Evolutionary conservation across 805 yeast genomes (phyloP).

Genomic region (Zygoascus tannicola): DNA sequence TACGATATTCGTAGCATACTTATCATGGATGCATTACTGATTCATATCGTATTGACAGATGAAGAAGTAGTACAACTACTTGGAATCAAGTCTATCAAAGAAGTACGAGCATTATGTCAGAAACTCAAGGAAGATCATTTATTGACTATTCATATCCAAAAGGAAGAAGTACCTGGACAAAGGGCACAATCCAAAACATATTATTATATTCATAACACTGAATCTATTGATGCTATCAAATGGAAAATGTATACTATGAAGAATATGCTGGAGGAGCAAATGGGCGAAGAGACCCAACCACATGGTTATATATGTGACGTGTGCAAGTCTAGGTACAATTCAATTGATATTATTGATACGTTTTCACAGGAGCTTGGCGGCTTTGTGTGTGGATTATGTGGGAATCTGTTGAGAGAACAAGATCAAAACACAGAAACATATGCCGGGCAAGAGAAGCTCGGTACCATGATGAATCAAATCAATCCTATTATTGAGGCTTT

Average conservation of each 20-base stretch:
- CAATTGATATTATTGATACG: slow-evolving; percentile 78
- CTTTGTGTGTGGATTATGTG: slow-evolving; percentile 80
- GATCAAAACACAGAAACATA: slow-evolving; percentile 77
- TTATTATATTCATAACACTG: slow-evolving; percentile 80
- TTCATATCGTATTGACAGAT: slow-evolving; percentile 85
- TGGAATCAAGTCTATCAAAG: slow-evolving; percentile 71
- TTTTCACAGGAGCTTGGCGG: slow-evolving; percentile 70
- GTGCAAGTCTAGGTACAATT: slow-evolving; percentile 72
- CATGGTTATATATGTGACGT: slow-evolving; percentile 89
- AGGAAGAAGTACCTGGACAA: slow-evolving; percentile 50
- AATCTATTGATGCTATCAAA: slow-evolving; percentile 89
- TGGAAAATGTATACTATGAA: slow-evolving; percentile 93
- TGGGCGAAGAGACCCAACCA: slow-evolving; percentile 77
- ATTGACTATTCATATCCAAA: slow-evolving; percentile 41
- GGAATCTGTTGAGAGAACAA: slow-evolving; percentile 70
- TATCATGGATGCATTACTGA: slow-evolving; percentile 75
- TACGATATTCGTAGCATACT: slow-evolving; percentile 77
- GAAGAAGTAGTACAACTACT: slow-evolving; percentile 78
- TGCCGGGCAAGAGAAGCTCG: slow-evolving; percentile 71
- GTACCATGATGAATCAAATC: slow-evolving; percentile 77
- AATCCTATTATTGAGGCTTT: slow-evolving; percentile 79
- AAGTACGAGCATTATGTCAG: slow-evolving; percentile 72
- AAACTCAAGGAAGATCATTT: slow-evolving; percentile 77
- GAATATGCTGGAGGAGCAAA: slow-evolving; percentile 65
- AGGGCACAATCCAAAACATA: slow-evolving; percentile 69